Conservation (phyloP, 257 asterid species). For the Primulina huaijiensis region DNA sequence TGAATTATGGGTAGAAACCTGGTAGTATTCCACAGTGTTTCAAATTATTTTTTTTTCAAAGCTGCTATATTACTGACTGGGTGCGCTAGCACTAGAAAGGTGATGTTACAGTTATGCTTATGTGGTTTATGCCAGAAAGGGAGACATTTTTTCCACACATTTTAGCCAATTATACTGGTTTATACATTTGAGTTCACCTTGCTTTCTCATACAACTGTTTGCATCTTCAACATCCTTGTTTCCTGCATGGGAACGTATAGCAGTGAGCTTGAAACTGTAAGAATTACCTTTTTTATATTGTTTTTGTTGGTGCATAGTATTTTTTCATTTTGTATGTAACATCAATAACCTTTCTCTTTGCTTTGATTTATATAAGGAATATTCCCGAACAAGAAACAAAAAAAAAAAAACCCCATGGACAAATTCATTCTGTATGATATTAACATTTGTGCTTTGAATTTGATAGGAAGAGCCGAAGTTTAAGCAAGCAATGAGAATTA, state of each 20-base stretch:
- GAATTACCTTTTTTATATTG: neutral
- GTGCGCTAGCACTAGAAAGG: neutral
- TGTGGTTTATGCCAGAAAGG: neutral
- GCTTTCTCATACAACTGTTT: neutral
- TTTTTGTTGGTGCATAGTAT: neutral
- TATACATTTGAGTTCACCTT: neutral
- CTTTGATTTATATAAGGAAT: constrained; percentile 6
- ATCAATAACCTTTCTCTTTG: neutral
- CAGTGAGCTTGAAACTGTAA: neutral
- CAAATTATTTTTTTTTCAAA: neutral
- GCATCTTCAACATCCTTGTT: neutral
- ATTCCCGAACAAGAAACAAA: neutral
- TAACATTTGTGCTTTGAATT: neutral
- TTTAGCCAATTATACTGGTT: neutral
- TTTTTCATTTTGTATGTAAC: neutral
- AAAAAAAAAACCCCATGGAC: neutral
- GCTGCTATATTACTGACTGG: neutral
- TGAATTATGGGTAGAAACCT: neutral
- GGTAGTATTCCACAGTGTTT: neutral
- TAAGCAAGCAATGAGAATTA: constrained; percentile 78
- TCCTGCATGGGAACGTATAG: neutral
- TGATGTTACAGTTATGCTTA: neutral
- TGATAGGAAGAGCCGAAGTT: constrained; percentile 75
- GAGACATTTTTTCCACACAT: neutral
- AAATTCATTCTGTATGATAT: constrained; percentile 6